Conservation (phyloP, 192 early-diverging fungal species). For the Globomyces pollinis-pini region DNA sequence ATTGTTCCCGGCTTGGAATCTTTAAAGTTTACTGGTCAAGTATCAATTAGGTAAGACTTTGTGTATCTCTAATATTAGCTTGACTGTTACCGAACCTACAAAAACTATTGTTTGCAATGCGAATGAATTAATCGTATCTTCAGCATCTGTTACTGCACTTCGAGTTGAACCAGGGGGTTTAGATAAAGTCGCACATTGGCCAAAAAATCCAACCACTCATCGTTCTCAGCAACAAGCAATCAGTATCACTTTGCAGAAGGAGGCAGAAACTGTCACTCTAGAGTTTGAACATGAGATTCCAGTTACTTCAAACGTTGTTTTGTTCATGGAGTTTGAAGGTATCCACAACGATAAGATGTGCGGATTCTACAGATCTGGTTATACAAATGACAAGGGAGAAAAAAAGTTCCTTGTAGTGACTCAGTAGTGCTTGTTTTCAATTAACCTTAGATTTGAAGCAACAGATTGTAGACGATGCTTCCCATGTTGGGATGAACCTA, state of each 20-base stretch:
- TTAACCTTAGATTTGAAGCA: conserved; percentile 68
- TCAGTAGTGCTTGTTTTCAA: too few species aligned
- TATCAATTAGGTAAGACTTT: background rate
- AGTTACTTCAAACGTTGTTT: conserved; percentile 31
- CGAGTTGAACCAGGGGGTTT: conserved; percentile 1
- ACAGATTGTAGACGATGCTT: conserved; percentile 88
- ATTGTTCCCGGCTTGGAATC: conserved; percentile 54
- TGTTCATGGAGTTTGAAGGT: conserved; percentile 42
- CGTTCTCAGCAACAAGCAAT: conserved; percentile 30
- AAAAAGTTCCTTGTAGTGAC: conserved; percentile 72
- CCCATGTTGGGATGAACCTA: conserved; percentile 77
- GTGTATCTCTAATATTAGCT: too few species aligned
- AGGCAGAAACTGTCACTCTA: conserved; percentile 39
- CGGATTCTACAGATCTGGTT: conserved; percentile 89
- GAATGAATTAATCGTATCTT: conserved; percentile 28
- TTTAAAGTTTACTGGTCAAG: conserved; percentile 3
- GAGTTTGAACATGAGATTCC: conserved; percentile 36
- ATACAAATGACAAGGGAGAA: conserved; percentile 46
- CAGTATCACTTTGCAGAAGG: conserved; percentile 30
- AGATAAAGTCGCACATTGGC: background rate
- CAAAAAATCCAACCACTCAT: background rate
- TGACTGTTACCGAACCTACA: conserved; percentile 34
- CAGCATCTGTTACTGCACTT: conserved; percentile 19
- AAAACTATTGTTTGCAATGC: conserved; percentile 34
- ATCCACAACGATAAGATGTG: conserved; percentile 75